These are phyloP conservation scores for Tricharina praecox DNA, from an alignment of 495 filamentous ascomycete species.

Conservation along the genomic window DNA sequence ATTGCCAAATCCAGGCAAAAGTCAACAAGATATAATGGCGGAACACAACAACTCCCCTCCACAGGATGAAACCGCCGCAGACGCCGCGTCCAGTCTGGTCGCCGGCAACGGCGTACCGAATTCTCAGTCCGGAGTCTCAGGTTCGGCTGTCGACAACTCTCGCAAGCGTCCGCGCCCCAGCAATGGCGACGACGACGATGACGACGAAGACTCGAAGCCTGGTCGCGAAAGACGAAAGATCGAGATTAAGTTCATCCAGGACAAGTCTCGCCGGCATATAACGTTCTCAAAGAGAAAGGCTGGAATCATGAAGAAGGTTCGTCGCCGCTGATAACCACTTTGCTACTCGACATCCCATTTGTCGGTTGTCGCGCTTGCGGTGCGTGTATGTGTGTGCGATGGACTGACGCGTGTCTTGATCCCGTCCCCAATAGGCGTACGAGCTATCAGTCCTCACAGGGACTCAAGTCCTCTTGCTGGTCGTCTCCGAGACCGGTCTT, in stretches of 20 bases:
- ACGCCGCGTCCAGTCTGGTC: conserved; percentile 39
- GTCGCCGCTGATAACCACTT: no score
- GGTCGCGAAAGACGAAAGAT: conserved; percentile 98
- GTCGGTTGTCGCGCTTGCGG: conserved; percentile 5
- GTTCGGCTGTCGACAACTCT: conserved; percentile 41
- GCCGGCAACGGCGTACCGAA: conserved; percentile 47
- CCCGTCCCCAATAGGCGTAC: conserved; percentile 52
- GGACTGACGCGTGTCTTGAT: conserved; percentile 27
- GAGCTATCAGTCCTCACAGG: conserved; percentile 95
- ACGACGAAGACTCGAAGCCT: conserved; percentile 93
- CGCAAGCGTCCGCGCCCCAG: conserved; percentile 76
- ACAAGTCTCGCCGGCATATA: conserved; percentile 99
- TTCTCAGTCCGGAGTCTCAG: conserved; percentile 35
- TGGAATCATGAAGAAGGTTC: conserved; percentile 99
- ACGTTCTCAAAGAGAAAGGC: conserved; percentile 99
- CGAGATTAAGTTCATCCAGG: conserved; percentile 99
- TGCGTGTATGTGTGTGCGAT: no score
- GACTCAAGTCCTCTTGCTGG: conserved; percentile 90
- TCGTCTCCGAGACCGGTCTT: conserved; percentile 94
- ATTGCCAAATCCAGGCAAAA: conserved; percentile 13
- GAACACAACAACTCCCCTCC: conserved; percentile 26
- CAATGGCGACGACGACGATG: conserved; percentile 61
- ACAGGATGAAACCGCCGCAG: conserved; percentile 31
- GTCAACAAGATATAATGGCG: conserved; percentile 7
- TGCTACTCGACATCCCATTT: conserved; percentile 3